phyloP scores from a whole-genome alignment of 1,284 basidiomycete species.

The Cutaneotrichosporon arboriforme region DNA sequence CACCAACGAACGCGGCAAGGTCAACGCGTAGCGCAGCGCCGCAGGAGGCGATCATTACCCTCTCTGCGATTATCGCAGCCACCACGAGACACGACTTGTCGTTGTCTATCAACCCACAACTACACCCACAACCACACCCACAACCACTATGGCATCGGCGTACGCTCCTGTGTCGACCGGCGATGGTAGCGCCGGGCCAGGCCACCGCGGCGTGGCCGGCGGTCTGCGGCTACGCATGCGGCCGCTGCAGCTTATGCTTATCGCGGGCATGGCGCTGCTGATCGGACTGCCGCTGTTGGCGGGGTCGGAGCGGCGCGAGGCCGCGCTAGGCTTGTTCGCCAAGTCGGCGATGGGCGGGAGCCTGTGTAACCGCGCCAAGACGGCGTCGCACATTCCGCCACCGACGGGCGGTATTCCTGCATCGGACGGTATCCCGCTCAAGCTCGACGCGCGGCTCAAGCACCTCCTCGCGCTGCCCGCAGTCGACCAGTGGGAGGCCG shows the following conservation, averaged over 20 bases:
- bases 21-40: no score
- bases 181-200: background rate
- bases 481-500: slow-evolving; percentile 42
- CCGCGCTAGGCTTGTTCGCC: slow-evolving; percentile 2
- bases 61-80: no score
- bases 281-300: slow-evolving; percentile 10
- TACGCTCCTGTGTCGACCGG: slow-evolving; percentile 1
- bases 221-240: slow-evolving; percentile 13
- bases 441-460: slow-evolving; percentile 34
- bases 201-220: slow-evolving; percentile 1
- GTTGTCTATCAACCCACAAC: background rate
- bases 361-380: slow-evolving; percentile 1
- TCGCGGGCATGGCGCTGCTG: slow-evolving; percentile 15
- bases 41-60: no score
- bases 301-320: slow-evolving; percentile 10
- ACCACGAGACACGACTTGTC: background rate
- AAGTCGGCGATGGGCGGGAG: background rate
- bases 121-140: background rate
- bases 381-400: slow-evolving; percentile 20
- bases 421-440: slow-evolving; percentile 28
- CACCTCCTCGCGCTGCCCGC: slow-evolving; percentile 34
- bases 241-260: slow-evolving; percentile 15
- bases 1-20: background rate
- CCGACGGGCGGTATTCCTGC: slow-evolving; percentile 31
- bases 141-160: slow-evolving; percentile 1